Evolutionary conservation across 108 stramenopile genomes (phyloP).

Genomic region (Cyclostephanos invisitatus): DNA sequence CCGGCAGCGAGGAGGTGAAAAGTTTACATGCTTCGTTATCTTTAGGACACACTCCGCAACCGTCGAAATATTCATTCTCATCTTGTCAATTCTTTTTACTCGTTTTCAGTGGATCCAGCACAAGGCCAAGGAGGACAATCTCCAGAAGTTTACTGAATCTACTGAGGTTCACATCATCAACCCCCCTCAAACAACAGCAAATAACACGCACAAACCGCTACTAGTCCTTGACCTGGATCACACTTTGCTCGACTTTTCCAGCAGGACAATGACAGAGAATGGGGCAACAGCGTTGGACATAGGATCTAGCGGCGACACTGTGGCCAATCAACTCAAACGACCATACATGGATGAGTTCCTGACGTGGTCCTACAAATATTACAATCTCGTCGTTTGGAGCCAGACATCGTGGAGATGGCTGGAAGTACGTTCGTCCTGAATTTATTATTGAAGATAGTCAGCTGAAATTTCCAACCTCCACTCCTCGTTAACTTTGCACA

Average conservation of each 20-base stretch:
- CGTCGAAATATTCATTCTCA: constrained; percentile 3
- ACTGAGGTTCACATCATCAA: constrained; percentile 90
- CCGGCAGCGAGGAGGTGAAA: constrained; percentile 54
- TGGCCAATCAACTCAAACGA: constrained; percentile 65
- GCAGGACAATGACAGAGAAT: constrained; percentile 53
- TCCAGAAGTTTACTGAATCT: constrained; percentile 82
- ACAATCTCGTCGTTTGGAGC: constrained; percentile 93
- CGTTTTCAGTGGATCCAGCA: constrained; percentile 71
- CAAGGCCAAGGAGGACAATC: constrained; percentile 83
- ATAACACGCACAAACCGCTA: constrained; percentile 63
- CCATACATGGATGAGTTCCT: constrained; percentile 93
- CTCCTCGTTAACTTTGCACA: no score
- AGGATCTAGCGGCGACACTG: constrained; percentile 25
- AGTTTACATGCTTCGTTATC: not conserved
- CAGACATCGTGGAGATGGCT: constrained; percentile 98
- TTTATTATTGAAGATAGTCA: not conserved
- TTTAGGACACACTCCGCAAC: not conserved
- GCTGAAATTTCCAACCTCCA: not conserved
- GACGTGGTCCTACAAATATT: constrained; percentile 74
- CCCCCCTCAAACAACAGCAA: constrained; percentile 55
- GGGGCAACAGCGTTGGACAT: constrained; percentile 16
- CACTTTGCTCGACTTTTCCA: constrained; percentile 90
- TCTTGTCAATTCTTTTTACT: not conserved
- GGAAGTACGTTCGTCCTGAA: constrained; percentile 54
- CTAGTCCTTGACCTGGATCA: constrained; percentile 96